Base-by-base conservation (phyloP, 108 stramenopile species). In the Nitzschia sp. region DNA sequence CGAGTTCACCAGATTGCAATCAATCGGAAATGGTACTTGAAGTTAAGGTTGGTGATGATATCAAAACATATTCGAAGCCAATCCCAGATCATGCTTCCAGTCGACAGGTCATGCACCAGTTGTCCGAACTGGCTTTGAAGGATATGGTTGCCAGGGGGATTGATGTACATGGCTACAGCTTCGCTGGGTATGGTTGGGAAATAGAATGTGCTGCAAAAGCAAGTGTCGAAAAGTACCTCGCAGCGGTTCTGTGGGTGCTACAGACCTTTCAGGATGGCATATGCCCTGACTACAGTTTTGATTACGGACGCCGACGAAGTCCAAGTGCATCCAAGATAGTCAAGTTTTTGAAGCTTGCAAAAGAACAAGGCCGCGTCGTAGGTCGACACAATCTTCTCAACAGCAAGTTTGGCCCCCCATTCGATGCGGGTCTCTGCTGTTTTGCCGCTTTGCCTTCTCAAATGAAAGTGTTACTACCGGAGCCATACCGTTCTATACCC, bases 181-280 rank as follows among this genome's bases (percentile, higher is more conserved):
- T 17, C 6, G 46, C 14, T 1, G 83, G 67, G 5, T 72, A 76
- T 40, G 51, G 55, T 25, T 67, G 78, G 78, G 72, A 78, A 58
- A 71, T 80, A 10, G 20, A 6, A 17, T 29, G 53, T 8, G 50
- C 80, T 40, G 78, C 65, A 21, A 26, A 58, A 52, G 80, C 76
- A 14, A 83, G 84, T 43, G 83, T 84, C 12, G 77, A 82, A 12
- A 61, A 53, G 9, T 96, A 95, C 57, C 77, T 95, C 37, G 78
- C 63, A 38, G 93, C 94, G 8, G 48, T 96, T 1, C 58, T 96
- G 6, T 96, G 92, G 94, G 92, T 86, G 57, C 55, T 96, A 41
- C 87, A 93, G 53, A 92, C 87, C 0, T 90, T 89, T 70, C 86
- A 81, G 63, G 80, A 89, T 53, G 91, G 91, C 9, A 65, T 77